Evolutionary conservation across 2,329 filamentous ascomycete genomes (phyloP), one percentile per base, ranked within the genome.

Genomic region (Thielaviopsis ethacetica): DNA sequence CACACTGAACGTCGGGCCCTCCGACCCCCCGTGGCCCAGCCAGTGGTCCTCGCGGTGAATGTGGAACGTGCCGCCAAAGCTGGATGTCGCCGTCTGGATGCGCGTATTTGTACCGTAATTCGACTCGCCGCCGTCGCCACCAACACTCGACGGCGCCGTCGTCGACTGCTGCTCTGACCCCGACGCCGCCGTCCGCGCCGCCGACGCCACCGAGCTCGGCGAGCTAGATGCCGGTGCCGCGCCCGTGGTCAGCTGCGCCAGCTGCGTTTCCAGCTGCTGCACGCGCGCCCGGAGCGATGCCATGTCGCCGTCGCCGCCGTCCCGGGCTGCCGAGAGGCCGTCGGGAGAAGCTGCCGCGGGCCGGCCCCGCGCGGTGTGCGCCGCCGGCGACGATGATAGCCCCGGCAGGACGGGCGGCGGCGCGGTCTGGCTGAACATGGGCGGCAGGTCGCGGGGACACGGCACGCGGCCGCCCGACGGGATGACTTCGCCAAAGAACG

Each of bases 61-160:
- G 58, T 76, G 69, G 53, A 77, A 73, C 0, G 70, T 72, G 1
- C 74, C 75, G 1, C 68, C 70, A 1, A 78, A 51, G 15, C 66
- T 63, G 1, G 73, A 72, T 1, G 65, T 64, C 4, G 67, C 65
- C 13, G 68, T 73, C 47, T 74, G 68, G n/a, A 73, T 69, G 13
- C 68, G 65, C 34, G 67, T 63, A 55, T 63, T 63, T 19, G 63
- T 61, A 64, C 66, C 5, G 67, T 67, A 2, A 76, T 64, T 62
- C 73, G 71, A 19, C 72, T 68, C 66, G 79, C 74, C 7, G 79
- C 71, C 9, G 75, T 67, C 41, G 63, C 67, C 17, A 78, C 71
- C 59, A 34, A 34, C 30, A 34, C 10, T 34, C 4, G 30, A 34
- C 30, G 30, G 2, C 30, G 50, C 69, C 69, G 13, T 61, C 64